These are phyloP conservation scores for Salvia rosmarinus DNA, from an alignment of 257 asterid species.

Conservation along the genomic window DNA sequence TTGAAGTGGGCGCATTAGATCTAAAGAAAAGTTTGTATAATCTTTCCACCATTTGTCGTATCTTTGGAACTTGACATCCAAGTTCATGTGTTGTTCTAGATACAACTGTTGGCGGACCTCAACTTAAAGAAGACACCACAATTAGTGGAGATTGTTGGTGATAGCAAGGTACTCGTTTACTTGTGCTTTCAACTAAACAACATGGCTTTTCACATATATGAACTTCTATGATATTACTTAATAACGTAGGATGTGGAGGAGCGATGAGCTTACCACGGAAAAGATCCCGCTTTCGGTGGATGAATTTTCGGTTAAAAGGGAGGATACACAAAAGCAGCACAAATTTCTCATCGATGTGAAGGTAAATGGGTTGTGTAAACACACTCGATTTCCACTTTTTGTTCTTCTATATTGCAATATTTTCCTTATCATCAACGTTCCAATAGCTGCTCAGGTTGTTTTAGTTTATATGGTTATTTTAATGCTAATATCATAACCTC, in stretches of 20 bases:
- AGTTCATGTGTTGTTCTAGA: conserved; percentile 49
- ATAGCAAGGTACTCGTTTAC: too few relatives aligned
- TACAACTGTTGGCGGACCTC: conserved; percentile 95
- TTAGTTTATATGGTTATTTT: too few relatives aligned
- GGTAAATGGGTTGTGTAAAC: conserved; percentile 51
- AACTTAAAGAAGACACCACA: too few relatives aligned
- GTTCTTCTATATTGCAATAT: too few relatives aligned
- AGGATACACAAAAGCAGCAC: conserved; percentile 73
- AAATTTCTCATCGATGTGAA: conserved; percentile 96
- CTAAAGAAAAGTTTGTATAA: conserved; percentile 8
- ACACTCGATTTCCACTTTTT: background rate
- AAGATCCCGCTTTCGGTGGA: conserved; percentile 84
- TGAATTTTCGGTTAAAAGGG: conserved; percentile 95
- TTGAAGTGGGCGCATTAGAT: too few relatives aligned
- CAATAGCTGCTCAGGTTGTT: too few relatives aligned
- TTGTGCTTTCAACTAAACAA: too few relatives aligned
- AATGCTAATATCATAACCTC: too few relatives aligned
- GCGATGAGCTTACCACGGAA: conserved; percentile 92
- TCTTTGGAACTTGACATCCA: conserved; percentile 27
- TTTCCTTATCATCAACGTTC: too few relatives aligned
- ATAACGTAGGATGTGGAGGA: conserved; percentile 88
- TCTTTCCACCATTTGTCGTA: conserved; percentile 17
- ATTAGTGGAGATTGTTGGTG: too few relatives aligned
- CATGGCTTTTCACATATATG: too few relatives aligned
- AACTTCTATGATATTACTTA: too few relatives aligned